Evolutionary conservation across 495 filamentous ascomycete species (phyloP).

Genomic region (Saxophila tyrrhenica): DNA sequence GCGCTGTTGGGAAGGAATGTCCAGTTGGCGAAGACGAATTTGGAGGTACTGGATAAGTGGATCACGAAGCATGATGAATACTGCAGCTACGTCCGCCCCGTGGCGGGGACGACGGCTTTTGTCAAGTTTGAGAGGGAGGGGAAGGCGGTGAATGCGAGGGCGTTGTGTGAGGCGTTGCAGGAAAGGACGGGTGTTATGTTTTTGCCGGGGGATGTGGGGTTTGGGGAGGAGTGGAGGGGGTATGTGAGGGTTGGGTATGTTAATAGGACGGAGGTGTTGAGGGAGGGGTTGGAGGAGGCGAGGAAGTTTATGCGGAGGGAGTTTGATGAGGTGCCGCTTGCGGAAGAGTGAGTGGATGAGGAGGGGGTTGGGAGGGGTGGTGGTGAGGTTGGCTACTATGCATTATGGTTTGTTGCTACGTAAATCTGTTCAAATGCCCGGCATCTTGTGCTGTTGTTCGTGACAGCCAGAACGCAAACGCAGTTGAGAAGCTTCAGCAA

Average conservation of each 20-base stretch:
- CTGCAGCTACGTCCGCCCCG: conserved; percentile 64
- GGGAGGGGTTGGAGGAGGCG: conserved; percentile 52
- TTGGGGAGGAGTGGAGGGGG: conserved; percentile 67
- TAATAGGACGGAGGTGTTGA: conserved; percentile 57
- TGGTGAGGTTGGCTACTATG: background rate
- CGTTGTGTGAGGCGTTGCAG: conserved; percentile 58
- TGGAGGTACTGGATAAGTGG: conserved; percentile 56
- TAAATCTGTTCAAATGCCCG: background rate
- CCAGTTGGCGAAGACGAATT: conserved; percentile 57
- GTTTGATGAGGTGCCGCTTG: conserved; percentile 39
- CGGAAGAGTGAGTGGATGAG: conserved; percentile 7
- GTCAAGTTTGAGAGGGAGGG: conserved; percentile 57
- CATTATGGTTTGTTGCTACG: background rate
- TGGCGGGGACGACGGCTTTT: conserved; percentile 74
- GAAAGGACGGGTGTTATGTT: conserved; percentile 69
- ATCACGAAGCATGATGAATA: conserved; percentile 50
- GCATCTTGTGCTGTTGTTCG: no score
- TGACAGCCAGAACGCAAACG: background rate
- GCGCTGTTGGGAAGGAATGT: conserved; percentile 58
- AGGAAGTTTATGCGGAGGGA: conserved; percentile 51
- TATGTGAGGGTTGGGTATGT: conserved; percentile 73
- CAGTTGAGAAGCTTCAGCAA: no score
- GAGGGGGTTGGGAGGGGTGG: background rate
- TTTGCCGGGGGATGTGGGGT: conserved; percentile 63
- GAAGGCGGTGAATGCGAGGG: conserved; percentile 55